phyloP scores from a whole-genome alignment of 2,329 filamentous ascomycete species.

The Alternaria sp. region DNA sequence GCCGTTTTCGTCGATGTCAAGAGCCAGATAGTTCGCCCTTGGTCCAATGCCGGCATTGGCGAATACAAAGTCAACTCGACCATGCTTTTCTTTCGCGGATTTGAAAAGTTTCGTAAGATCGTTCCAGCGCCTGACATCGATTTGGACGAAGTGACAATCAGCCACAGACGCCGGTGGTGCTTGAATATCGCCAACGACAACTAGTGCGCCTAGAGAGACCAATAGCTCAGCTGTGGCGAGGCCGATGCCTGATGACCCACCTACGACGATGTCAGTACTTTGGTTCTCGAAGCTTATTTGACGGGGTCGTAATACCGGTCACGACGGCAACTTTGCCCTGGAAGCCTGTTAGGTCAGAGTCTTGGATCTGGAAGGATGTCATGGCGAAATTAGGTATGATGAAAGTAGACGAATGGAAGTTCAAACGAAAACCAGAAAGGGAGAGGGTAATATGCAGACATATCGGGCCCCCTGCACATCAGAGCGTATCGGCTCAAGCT shows the following conservation, averaged over 20 bases:
- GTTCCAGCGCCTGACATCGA: conserved; percentile 61
- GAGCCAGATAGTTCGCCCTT: conserved; percentile 57
- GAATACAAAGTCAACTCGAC: conserved; percentile 59
- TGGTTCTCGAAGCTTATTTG: neutral
- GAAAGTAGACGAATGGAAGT: conserved; percentile 1
- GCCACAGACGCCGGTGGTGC: conserved; percentile 36
- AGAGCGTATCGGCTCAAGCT: neutral
- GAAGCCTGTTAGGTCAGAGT: conserved; percentile 28
- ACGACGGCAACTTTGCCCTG: conserved; percentile 33
- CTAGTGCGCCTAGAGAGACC: conserved; percentile 62
- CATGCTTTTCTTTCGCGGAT: conserved; percentile 54
- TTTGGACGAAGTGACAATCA: conserved; percentile 37
- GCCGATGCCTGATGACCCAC: conserved; percentile 68
- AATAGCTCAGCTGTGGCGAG: conserved; percentile 63
- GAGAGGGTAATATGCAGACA: conserved; percentile 14
- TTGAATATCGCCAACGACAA: conserved; percentile 64
- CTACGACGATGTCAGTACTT: conserved; percentile 36
- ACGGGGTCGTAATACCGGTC: conserved; percentile 23
- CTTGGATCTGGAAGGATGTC: conserved; percentile 33
- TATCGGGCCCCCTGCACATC: neutral
- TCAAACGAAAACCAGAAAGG: neutral
- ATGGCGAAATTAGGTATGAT: conserved; percentile 17
- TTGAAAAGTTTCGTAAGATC: conserved; percentile 64
- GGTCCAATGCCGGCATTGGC: conserved; percentile 66
- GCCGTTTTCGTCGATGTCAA: conserved; percentile 60